Evolutionary conservation across 2,329 filamentous ascomycete genomes (phyloP).

Genomic region (Colletotrichum lini): DNA sequence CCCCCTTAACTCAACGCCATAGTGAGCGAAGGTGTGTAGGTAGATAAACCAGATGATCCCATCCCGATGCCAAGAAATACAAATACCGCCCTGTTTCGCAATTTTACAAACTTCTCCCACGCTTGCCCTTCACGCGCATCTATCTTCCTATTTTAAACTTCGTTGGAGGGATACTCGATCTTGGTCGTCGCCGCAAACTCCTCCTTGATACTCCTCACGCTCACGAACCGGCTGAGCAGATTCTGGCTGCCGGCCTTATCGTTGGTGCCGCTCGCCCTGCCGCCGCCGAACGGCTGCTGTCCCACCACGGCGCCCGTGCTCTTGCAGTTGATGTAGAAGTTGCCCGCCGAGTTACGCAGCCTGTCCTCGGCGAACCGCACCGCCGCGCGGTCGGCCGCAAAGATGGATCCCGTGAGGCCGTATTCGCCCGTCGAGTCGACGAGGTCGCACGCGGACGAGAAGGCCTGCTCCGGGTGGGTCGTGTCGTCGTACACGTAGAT

Average conservation of each 20-base stretch:
- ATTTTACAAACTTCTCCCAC: background rate
- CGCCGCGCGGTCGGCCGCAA: constrained; percentile 77
- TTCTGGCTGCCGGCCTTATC: constrained; percentile 80
- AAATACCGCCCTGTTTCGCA: constrained; percentile 14
- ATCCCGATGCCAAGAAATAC: constrained; percentile 2
- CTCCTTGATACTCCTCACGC: constrained; percentile 79
- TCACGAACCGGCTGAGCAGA: constrained; percentile 76
- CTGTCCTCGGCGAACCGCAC: constrained; percentile 79
- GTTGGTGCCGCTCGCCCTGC: constrained; percentile 78
- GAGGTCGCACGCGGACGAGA: constrained; percentile 70
- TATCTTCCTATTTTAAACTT: constrained; percentile 57
- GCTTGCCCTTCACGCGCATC: background rate
- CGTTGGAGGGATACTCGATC: constrained; percentile 81
- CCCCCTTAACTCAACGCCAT: background rate
- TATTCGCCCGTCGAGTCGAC: constrained; percentile 84
- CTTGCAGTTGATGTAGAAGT: constrained; percentile 92
- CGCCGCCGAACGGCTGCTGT: constrained; percentile 80
- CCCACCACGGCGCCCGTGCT: constrained; percentile 81
- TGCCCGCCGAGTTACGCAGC: constrained; percentile 81
- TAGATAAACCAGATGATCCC: constrained; percentile 23
- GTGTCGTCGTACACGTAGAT: constrained; percentile 84
- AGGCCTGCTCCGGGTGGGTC: constrained; percentile 65
- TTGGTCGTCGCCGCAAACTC: constrained; percentile 76
- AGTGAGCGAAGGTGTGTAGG: background rate
- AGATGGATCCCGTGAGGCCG: constrained; percentile 82